Evolutionary conservation across 768 basidiomycete genomes (phyloP).

Genomic region (Coprinopsis strossmayeri): DNA sequence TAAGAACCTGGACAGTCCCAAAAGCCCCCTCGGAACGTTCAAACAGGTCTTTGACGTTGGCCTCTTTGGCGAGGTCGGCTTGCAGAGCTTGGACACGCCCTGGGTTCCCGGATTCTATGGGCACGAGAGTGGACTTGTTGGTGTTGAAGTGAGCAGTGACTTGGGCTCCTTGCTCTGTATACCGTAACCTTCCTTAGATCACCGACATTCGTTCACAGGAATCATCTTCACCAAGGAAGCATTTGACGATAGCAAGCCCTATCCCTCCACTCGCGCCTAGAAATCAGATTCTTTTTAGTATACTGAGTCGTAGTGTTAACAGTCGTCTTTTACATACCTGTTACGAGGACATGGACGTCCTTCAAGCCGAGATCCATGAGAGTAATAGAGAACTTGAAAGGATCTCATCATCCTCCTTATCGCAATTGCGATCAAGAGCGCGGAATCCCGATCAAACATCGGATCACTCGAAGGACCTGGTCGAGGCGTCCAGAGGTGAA

Average conservation of each 20-base stretch:
- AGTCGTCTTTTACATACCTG: conserved; percentile 44
- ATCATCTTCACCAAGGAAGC: conserved; percentile 45
- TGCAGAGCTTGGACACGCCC: conserved; percentile 32
- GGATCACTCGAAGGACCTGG: too few species aligned
- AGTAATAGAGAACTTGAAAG: too few species aligned
- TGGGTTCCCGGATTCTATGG: conserved; percentile 30
- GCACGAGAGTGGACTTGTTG: conserved; percentile 34
- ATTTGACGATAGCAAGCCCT: conserved; percentile 51
- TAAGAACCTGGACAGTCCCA: conserved; percentile 47
- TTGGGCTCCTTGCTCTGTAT: conserved; percentile 58
- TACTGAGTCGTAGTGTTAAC: background rate
- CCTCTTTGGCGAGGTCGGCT: conserved; percentile 56
- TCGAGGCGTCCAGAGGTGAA: too few species aligned
- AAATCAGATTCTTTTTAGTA: background rate
- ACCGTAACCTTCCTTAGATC: background rate
- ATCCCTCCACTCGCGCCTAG: conserved; percentile 74
- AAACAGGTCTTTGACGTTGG: conserved; percentile 46
- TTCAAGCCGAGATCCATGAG: conserved; percentile 52
- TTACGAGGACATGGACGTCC: conserved; percentile 61
- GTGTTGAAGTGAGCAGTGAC: conserved; percentile 71
- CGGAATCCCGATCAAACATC: too few species aligned
- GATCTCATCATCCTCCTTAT: too few species aligned
- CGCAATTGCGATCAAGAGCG: too few species aligned
- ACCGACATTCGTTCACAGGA: too few species aligned
- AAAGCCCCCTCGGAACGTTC: conserved; percentile 24